A percentile compares a stretch with the other conserved stretches of the same genome.
phyloP scores from a whole-genome alignment of 208 protist genomes.

The Leishmania mexicana region DNA sequence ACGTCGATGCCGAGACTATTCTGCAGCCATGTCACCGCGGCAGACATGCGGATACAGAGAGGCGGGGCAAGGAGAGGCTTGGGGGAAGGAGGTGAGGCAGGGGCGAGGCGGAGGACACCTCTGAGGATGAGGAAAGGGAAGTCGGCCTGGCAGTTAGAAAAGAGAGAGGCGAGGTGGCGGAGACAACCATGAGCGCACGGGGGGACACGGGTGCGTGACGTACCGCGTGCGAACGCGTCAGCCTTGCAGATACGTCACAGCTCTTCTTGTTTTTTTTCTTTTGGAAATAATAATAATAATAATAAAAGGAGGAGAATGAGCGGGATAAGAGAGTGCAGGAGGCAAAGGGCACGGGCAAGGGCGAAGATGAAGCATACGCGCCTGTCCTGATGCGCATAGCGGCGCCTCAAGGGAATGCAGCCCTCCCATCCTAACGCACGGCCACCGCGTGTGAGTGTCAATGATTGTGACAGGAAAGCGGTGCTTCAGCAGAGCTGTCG shows the following conservation, averaged over 20 bases:
- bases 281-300: not conserved
- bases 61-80: not conserved
- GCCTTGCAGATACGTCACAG: not conserved
- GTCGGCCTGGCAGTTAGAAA: not conserved
- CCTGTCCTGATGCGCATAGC: not conserved
- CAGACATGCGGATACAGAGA: slow-evolving; percentile 5
- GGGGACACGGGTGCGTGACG: not conserved
- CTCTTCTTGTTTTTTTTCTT: no score
- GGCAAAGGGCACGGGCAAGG: not conserved
- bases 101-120: not conserved
- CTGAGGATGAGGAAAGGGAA: not conserved
- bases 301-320: not conserved
- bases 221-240: no score
- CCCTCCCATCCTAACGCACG: not conserved
- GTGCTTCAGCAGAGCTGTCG: not conserved
- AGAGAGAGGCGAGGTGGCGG: not conserved
- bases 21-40: slow-evolving; percentile 39
- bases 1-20: slow-evolving; percentile 44
- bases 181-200: not conserved
- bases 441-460: not conserved
- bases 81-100: not conserved
- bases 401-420: not conserved
- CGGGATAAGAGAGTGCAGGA: not conserved
- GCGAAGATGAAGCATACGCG: not conserved
- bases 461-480: not conserved